Evolutionary conservation across 2,329 filamentous ascomycete species (phyloP).

Genomic region (Aspergillus hiratsukae): DNA sequence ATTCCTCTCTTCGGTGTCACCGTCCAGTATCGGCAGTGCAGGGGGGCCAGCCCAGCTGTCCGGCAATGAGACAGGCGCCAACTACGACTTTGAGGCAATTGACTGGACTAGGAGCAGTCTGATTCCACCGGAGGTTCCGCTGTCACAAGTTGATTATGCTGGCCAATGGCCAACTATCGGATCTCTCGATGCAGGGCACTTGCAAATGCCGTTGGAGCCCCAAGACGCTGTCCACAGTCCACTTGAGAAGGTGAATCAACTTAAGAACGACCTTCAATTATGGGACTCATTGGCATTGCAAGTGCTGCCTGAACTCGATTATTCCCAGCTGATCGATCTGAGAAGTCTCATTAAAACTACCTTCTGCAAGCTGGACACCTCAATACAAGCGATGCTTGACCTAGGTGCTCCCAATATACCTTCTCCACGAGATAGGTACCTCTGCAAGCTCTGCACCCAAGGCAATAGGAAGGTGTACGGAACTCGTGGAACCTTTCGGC

Average conservation of each 20-base stretch:
- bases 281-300: background rate
- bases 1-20: background rate
- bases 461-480: background rate
- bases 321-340: background rate
- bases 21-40: background rate
- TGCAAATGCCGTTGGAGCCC: background rate
- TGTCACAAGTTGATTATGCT: background rate
- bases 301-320: background rate
- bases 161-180: background rate
- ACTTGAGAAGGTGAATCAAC: background rate
- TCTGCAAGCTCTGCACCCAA: slow-evolving; percentile 3
- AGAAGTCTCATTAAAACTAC: background rate
- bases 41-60: background rate
- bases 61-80: background rate
- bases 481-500: slow-evolving; percentile 5
- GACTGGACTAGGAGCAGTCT: background rate
- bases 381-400: slow-evolving; percentile 6
- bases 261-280: background rate
- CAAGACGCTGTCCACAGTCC: background rate
- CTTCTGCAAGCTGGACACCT: background rate
- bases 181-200: background rate
- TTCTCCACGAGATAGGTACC: background rate
- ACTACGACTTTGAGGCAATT: background rate
- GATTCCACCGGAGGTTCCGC: background rate
- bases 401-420: background rate